A percentile compares a stretch with the other conserved stretches of the same genome.
phyloP scores from a whole-genome alignment of 2,329 filamentous ascomycete species.

The Diplodia mutila region DNA sequence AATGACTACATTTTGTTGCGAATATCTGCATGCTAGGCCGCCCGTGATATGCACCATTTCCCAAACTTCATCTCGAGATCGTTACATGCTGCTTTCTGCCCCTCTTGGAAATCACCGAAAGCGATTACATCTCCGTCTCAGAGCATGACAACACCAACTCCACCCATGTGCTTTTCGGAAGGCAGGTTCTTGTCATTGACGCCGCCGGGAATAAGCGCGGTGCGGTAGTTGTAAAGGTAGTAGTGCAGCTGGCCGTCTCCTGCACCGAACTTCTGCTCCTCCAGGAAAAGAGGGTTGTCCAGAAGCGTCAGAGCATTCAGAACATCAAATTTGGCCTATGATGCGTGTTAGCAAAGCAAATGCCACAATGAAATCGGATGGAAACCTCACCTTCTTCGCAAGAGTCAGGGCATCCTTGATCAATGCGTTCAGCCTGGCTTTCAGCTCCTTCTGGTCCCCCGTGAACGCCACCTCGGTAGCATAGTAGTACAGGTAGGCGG shows the following conservation, averaged over 20 bases:
- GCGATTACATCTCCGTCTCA: constrained; percentile 35
- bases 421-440: constrained; percentile 77
- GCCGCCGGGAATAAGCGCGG: constrained; percentile 81
- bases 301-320: constrained; percentile 94
- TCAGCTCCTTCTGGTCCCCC: constrained; percentile 60
- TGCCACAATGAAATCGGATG: background rate
- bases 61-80: background rate
- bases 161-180: constrained; percentile 77
- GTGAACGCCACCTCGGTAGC: constrained; percentile 53
- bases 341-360: background rate
- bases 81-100: background rate
- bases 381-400: constrained; percentile 68
- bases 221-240: constrained; percentile 97
- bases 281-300: constrained; percentile 91
- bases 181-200: constrained; percentile 78
- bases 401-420: constrained; percentile 85
- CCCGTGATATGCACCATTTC: background rate
- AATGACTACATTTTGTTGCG: background rate
- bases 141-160: constrained; percentile 87
- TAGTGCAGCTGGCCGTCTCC: constrained; percentile 96
- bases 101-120: background rate
- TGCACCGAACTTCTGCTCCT: constrained; percentile 90
- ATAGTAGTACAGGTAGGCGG: constrained; percentile 98
- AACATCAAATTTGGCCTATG: constrained; percentile 79
- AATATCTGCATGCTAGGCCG: background rate